Evolutionary conservation across 106 monocot species (phyloP).

Genomic region (Chionographis japonica): DNA sequence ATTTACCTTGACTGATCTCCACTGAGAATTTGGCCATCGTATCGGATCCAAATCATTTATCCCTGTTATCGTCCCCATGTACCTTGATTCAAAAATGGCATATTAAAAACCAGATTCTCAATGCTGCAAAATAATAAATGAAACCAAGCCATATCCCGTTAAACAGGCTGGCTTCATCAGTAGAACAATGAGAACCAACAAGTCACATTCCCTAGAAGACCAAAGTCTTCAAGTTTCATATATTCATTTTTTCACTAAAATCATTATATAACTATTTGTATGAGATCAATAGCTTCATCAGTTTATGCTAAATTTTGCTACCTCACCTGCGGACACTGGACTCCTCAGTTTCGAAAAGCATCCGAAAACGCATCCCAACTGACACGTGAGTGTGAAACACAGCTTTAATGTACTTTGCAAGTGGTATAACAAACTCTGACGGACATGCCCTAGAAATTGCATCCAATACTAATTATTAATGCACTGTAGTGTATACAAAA

Average conservation of each 20-base stretch:
- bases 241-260: no score
- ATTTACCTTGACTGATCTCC: slow-evolving; percentile 82
- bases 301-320: background rate
- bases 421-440: slow-evolving; percentile 62
- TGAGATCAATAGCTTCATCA: background rate
- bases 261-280: background rate
- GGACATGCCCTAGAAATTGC: slow-evolving; percentile 36
- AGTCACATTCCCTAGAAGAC: no score
- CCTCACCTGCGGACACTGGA: slow-evolving; percentile 52
- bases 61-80: slow-evolving; percentile 78
- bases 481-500: no score
- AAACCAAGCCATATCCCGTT: no score
- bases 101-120: no score
- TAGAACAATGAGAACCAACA: no score
- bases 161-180: no score
- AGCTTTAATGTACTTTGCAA: slow-evolving; percentile 50
- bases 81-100: slow-evolving; percentile 26
- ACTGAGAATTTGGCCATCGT: slow-evolving; percentile 76
- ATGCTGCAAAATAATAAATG: no score
- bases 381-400: slow-evolving; percentile 58
- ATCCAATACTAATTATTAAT: background rate
- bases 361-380: slow-evolving; percentile 63
- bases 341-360: slow-evolving; percentile 69
- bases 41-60: slow-evolving; percentile 68
- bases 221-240: no score